Base-by-base conservation (phyloP, 139 green algal genomes). In the Tetraselmis chui region DNA sequence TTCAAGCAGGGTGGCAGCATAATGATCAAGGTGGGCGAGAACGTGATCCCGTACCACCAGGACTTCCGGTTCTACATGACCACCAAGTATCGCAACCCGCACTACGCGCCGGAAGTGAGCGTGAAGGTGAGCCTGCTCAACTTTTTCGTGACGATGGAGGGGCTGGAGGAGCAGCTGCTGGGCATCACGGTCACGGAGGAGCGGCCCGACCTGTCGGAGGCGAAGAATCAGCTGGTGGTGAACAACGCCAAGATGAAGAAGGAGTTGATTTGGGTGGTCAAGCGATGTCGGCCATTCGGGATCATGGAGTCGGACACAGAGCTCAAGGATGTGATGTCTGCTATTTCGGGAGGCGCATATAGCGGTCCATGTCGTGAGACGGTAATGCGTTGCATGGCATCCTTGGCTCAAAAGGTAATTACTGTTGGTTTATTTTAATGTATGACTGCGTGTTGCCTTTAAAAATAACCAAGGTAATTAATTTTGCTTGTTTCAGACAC, bases 61-160 rank as follows among this genome's bases (percentile, higher is more conserved):
- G 30, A 83, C 32, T 90, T 87, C 77, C 80, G 86, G 25, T 90
- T 94, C 85, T 94, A 94, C 86, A 89, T 93, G 23, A 94, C 90
- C 59, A 93, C 91, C 2, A 86, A 90, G 84, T 29, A 87, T n/a
- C 75, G 82, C 11, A 89, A 91, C 82, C 88, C 88, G 25, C 88
- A 91, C 84, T 90, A 89, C 79, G 23, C 85, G 23, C 88, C 88
- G 23, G 45, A 67, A 18, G 81, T 93, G 0, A 95, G 90, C 90
- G 94, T 94, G 83, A 95, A 95, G 88, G 88, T 94, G n/a, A 93
- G 86, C n/a, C 75, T 97, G 58, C 91, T 97, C 79, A 96, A 97
- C 89, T 97, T 97, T 84, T 94, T 91, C 11, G 90, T 94, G 23
- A 94, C 90, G 22, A 80, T 81, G 59, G 85, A 83, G 27, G 93